Conservation (phyloP, 129 eudicot genomes). For the Scalesia atractyloides region DNA sequence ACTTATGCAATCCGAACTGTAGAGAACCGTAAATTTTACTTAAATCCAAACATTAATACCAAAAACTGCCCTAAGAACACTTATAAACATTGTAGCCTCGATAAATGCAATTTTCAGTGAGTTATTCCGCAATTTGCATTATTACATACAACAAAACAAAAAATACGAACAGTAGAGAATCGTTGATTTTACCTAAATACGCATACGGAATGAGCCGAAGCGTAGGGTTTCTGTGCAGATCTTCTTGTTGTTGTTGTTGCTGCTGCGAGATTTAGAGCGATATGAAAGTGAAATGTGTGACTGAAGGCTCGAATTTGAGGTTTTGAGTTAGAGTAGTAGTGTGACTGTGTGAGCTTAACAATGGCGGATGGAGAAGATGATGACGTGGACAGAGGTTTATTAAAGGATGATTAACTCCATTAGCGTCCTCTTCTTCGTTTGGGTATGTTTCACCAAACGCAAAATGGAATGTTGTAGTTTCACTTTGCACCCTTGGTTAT, state of each 20-base stretch:
- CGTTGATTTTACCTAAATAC: too few species aligned
- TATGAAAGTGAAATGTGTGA: conserved; percentile 11
- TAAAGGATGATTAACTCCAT: conserved; percentile 22
- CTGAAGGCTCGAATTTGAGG: not conserved
- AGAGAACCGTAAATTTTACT: conserved; percentile 4
- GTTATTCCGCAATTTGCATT: conserved; percentile 2
- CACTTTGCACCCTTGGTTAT: conserved; percentile 3
- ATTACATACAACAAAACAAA: not conserved
- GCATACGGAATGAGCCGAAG: conserved; percentile 10
- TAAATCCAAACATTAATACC: not conserved
- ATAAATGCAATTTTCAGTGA: not conserved
- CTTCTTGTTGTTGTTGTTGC: conserved; percentile 19
- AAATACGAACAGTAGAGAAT: too few species aligned
- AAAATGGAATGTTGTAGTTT: not conserved
- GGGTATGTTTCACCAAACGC: conserved; percentile 10
- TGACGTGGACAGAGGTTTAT: conserved; percentile 31
- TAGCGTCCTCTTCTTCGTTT: conserved; percentile 7
- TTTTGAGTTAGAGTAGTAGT: conserved; percentile 19
- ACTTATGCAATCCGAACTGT: not conserved
- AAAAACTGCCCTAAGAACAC: too few species aligned
- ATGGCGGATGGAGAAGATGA: conserved; percentile 34
- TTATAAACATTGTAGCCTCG: too few species aligned
- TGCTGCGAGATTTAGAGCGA: conserved; percentile 12
- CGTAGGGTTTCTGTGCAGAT: conserved; percentile 18
- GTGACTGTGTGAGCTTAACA: conserved; percentile 22